Base-by-base conservation (phyloP, 768 basidiomycete genomes). In the Tricholoma sp. region DNA sequence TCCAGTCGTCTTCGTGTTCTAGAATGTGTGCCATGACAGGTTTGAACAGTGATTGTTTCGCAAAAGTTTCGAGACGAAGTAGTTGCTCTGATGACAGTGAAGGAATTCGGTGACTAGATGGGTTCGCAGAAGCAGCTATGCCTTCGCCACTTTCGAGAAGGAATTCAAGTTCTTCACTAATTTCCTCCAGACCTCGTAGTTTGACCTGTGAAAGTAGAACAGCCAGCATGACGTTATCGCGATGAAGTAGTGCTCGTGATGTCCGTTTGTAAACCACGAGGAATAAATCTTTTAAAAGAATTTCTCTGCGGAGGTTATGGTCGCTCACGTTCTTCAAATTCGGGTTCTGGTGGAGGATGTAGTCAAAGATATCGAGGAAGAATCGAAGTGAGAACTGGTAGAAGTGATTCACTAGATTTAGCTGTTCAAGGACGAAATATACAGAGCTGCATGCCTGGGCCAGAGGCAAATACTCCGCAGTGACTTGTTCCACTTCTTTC, bases 321-420 rank as follows among this genome's bases (percentile, higher is more conserved):
- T 97, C 94, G 20, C 84, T 77, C 56, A 95, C 79, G 57, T 81
- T 83, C 69, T 81, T 86, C 59, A 98, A 81, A 68, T 94, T 89
- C 10, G 95, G 94, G 67, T 98, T 98, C 63, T 90, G 87, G 61
- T 89, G 88, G 7, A 98, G 82, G 56, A 96, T 85, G 63, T 89
- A 92, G 73, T 98, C 93, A 73, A 99, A 99, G 66, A 98, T 96
- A 68, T 97, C 96, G 57, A 98, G 82, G 89, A 99, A 99, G 80
- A 96, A 98, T 29, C 80, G 88, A 47, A 99, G 80, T 1, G 97
- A 98, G 79, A 99, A 99, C 70, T 98, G 93, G 67, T 99, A 99
- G 77, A 98, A 98, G 72, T 97, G 96, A 66, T 96, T 93, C 75
- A 98, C 83, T 53, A 89, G 80, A 68, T 92, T 89, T 50, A 98